A percentile compares a stretch with the other conserved stretches of the same genome.
These are phyloP conservation scores for Seiridium cupressi DNA, from an alignment of 2,329 filamentous ascomycete species.

Conservation along the genomic window DNA sequence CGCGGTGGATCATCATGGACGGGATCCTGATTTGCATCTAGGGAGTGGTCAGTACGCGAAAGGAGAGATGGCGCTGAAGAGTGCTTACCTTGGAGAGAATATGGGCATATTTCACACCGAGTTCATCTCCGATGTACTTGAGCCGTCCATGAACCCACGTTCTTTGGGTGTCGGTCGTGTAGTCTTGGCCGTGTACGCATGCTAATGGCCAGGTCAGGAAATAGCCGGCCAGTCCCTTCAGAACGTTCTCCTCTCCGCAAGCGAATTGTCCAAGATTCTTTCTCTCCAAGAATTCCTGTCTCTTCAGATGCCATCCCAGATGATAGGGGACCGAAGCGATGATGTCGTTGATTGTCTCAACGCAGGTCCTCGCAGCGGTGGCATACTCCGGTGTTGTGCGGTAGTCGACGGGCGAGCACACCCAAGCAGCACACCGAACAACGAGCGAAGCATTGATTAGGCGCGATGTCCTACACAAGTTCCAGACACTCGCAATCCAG, in stretches of 20 bases:
- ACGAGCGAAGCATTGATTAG: slow-evolving; percentile 54
- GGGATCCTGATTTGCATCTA: slow-evolving; percentile 59
- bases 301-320: slow-evolving; percentile 55
- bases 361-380: slow-evolving; percentile 47
- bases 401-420: slow-evolving; percentile 59
- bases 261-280: slow-evolving; percentile 44
- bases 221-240: slow-evolving; percentile 56
- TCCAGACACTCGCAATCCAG: slow-evolving; percentile 58
- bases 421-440: slow-evolving; percentile 60
- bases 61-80: background rate
- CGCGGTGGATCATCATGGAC: slow-evolving; percentile 59
- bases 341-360: slow-evolving; percentile 55
- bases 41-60: background rate
- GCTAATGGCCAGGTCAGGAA: slow-evolving; percentile 60
- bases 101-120: slow-evolving; percentile 58
- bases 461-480: slow-evolving; percentile 51
- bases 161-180: slow-evolving; percentile 56
- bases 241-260: slow-evolving; percentile 46
- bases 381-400: slow-evolving; percentile 62
- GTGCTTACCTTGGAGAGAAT: slow-evolving; percentile 50
- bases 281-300: slow-evolving; percentile 37
- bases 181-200: slow-evolving; percentile 54
- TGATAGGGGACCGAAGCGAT: slow-evolving; percentile 61
- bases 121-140: slow-evolving; percentile 50
- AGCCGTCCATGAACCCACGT: slow-evolving; percentile 54